These are phyloP conservation scores for Fusarium xylarioides DNA, from an alignment of 2,329 filamentous ascomycete genomes.

Conservation along the genomic window DNA sequence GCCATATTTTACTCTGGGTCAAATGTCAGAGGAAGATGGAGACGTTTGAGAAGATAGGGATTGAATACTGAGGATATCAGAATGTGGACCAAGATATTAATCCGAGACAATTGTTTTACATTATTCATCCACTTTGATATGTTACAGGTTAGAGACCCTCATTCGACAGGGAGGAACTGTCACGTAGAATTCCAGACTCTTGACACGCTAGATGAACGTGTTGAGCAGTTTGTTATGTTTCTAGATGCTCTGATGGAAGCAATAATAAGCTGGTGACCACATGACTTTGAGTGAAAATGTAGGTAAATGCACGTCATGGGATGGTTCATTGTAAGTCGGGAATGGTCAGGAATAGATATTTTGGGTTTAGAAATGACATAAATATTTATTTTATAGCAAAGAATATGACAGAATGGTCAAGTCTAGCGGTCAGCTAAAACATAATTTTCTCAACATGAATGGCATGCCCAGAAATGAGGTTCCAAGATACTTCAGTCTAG, in stretches of 20 bases:
- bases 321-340: neutral
- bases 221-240: neutral
- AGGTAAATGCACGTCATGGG: neutral
- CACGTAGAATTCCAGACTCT: neutral
- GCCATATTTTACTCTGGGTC: neutral
- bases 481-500: neutral
- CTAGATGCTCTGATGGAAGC: neutral
- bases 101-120: conserved; percentile 12
- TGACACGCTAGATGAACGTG: neutral
- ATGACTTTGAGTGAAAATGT: neutral
- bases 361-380: neutral
- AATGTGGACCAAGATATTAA: conserved; percentile 8
- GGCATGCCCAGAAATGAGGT: conserved; percentile 20
- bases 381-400: neutral
- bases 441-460: neutral
- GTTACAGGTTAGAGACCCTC: neutral
- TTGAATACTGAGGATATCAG: neutral
- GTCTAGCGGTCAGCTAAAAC: neutral
- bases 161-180: neutral
- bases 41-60: neutral
- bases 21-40: neutral
- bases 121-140: neutral
- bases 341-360: neutral
- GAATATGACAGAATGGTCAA: neutral
- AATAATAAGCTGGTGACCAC: neutral